phyloP scores from a whole-genome alignment of 345 rosid species.

The Eucalyptus cloeziana region DNA sequence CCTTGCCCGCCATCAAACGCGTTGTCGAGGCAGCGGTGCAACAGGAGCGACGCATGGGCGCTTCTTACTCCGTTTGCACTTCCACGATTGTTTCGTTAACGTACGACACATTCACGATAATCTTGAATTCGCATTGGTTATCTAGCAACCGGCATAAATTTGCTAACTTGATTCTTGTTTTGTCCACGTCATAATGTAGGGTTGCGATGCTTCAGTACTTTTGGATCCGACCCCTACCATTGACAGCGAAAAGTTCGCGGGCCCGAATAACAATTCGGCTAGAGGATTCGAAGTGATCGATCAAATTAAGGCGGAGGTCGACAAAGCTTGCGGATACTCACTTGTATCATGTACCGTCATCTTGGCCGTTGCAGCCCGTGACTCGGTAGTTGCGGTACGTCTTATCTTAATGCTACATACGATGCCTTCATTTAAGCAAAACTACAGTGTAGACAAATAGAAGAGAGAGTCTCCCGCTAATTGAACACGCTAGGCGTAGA shows the following conservation, averaged over 20 bases:
- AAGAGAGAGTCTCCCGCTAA: background rate
- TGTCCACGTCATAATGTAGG: background rate
- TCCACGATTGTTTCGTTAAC: conserved; percentile 56
- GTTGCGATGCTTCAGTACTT: conserved; percentile 67
- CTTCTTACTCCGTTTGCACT: conserved; percentile 44
- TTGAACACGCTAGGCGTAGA: background rate
- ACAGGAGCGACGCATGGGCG: conserved; percentile 39
- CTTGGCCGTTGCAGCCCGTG: conserved; percentile 51
- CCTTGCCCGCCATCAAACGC: conserved; percentile 15
- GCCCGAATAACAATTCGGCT: conserved; percentile 16
- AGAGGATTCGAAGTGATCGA: conserved; percentile 68
- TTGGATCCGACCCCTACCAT: conserved; percentile 38
- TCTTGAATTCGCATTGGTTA: background rate
- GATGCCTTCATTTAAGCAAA: background rate
- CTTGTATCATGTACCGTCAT: conserved; percentile 64
- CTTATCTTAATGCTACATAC: background rate
- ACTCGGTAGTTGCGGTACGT: conserved; percentile 44
- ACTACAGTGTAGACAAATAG: background rate
- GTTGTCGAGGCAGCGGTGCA: conserved; percentile 21
- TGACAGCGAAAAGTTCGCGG: conserved; percentile 39
- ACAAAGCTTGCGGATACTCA: conserved; percentile 30
- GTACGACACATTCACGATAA: conserved; percentile 1
- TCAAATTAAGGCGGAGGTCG: conserved; percentile 40
- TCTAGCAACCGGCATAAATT: background rate
- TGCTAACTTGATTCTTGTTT: background rate